Base-by-base conservation (phyloP, 305 asterid species). In the Fraxinus velutina region DNA sequence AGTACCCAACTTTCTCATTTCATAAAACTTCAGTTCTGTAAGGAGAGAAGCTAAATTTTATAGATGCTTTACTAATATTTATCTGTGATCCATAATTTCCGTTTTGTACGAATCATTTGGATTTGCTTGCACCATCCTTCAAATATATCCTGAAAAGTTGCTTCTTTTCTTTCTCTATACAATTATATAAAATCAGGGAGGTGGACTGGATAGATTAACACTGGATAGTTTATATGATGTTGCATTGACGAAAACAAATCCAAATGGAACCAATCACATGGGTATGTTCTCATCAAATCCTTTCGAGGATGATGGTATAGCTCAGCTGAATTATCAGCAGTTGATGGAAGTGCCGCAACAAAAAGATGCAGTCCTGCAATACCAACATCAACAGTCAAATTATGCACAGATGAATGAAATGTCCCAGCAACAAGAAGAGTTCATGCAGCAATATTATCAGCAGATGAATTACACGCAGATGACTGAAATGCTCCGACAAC, bases 171-270 rank as follows among this genome's bases (percentile, higher is more conserved):
- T 80, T 74, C 27, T 79, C 57, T 50, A 68, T 76, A 22, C 55
- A 29, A 57, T 27, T 37, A 60, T 50, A n/a, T 32, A 68, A 82
- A 86, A 78, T 32, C 93, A 93, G 90, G 92, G 86, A 1, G 85
- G 86, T 79, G 87, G 88, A 76, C 79, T 92, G 24, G 91, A 92
- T 82, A 91, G 93, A 86, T 88, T 92, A 36, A 80, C 82, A 50
- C 90, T 93, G 71, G 97, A 91, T 86, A 89, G 89, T 82, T 79
- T 93, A 79, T 92, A 92, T 33, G 90, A 91, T 75, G 87, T 81
- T 77, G 87, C 94, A 74, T 5, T 86, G 62, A 78, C 86, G 4
- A 81, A 76, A 83, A 30, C 89, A 47, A 87, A 81, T 17, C 37
- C 85, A 29, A 86, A 82, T 77, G 88, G 85, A 39, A 79, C 81